Evolutionary conservation across 2,329 filamentous ascomycete genomes (phyloP).

Genomic region (Trematosphaeria pertusa): DNA sequence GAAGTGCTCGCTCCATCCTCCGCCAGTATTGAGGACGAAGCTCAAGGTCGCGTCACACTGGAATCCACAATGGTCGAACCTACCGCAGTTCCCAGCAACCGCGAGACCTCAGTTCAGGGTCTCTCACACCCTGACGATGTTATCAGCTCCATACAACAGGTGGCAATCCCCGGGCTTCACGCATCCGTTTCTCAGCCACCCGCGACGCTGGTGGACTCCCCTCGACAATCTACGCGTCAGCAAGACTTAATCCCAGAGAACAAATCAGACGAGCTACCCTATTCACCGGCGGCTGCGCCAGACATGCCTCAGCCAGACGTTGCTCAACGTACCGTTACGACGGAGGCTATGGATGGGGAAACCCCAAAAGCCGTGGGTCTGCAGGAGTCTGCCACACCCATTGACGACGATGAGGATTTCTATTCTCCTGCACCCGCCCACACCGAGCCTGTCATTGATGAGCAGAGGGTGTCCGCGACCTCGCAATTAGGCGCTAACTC

Average conservation of each 20-base stretch:
- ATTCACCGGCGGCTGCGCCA: too few relatives aligned
- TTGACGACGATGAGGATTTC: constrained; percentile 44
- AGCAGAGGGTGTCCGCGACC: background rate
- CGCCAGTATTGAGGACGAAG: background rate
- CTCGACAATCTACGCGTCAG: background rate
- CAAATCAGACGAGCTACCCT: too few relatives aligned
- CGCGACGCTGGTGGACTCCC: background rate
- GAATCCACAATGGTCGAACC: background rate
- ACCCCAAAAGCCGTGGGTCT: background rate
- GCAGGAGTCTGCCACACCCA: constrained; percentile 25
- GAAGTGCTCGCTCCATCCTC: background rate
- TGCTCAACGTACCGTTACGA: too few relatives aligned
- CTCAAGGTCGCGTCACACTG: background rate
- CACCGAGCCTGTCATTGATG: background rate
- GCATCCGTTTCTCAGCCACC: background rate
- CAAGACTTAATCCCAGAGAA: background rate
- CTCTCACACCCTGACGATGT: background rate
- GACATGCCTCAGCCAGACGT: background rate
- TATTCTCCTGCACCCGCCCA: constrained; percentile 39
- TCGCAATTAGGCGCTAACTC: constrained; percentile 15
- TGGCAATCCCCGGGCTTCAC: constrained; percentile 5
- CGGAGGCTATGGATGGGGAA: background rate
- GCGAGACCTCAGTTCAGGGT: background rate
- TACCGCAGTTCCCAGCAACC: background rate
- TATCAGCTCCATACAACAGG: background rate